Evolutionary conservation across 176 grass and related monocot species (phyloP).

Genomic region (Areca catechu): DNA sequence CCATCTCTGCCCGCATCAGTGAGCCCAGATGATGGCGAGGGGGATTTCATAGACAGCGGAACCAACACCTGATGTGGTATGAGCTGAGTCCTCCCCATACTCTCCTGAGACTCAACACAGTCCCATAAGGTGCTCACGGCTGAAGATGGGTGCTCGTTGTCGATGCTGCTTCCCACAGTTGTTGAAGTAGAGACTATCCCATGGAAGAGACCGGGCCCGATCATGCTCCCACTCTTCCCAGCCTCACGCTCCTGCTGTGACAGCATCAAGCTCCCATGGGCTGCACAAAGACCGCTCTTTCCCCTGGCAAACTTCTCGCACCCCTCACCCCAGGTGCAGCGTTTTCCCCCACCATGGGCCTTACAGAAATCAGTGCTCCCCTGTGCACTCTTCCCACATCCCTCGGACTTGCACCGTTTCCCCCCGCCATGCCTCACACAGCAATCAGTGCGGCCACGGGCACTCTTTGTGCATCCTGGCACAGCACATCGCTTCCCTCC

Average conservation of each 20-base stretch:
- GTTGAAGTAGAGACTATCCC: conserved; percentile 32
- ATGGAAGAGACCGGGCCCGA: conserved; percentile 48
- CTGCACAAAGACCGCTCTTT: conserved; percentile 57
- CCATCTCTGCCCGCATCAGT: conserved; percentile 23
- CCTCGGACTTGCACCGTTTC: conserved; percentile 41
- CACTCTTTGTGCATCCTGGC: conserved; percentile 59
- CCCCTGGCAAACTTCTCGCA: conserved; percentile 76
- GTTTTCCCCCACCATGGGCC: conserved; percentile 64
- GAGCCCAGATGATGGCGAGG: conserved; percentile 1
- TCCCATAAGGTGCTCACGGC: conserved; percentile 42
- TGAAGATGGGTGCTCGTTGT: conserved; percentile 32
- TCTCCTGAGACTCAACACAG: conserved; percentile 21
- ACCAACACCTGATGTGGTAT: conserved; percentile 68
- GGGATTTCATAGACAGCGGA: conserved; percentile 50
- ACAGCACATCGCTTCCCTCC: conserved; percentile 64
- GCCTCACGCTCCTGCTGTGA: conserved; percentile 25
- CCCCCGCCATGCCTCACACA: conserved; percentile 70
- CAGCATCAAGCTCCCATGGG: conserved; percentile 40
- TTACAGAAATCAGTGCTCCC: conserved; percentile 65
- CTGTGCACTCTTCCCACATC: conserved; percentile 67
- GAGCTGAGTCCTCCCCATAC: conserved; percentile 19
- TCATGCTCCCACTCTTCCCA: conserved; percentile 21
- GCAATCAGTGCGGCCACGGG: conserved; percentile 53
- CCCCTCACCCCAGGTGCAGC: conserved; percentile 37
- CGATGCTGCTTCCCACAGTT: conserved; percentile 14